phyloP scores from a whole-genome alignment of 164 flowering plant species.

The Kalanchoe fedtschenkoi region DNA sequence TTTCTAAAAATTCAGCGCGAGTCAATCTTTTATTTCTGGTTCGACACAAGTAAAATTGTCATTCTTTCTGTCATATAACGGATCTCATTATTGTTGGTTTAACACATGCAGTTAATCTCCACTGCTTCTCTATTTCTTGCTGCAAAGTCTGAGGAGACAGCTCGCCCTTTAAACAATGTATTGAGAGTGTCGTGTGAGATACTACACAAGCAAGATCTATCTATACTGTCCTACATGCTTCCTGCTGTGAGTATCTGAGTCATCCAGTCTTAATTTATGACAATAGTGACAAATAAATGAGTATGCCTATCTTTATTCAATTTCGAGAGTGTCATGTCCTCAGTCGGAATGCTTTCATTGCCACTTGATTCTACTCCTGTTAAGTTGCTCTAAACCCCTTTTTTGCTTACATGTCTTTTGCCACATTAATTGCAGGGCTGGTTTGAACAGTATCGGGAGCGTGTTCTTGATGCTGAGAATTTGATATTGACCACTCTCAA shows the following conservation, averaged over 20 bases:
- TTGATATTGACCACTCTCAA: constrained; percentile 79
- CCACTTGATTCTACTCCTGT: too few species aligned
- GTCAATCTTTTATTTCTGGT: neutral
- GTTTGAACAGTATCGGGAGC: constrained; percentile 88
- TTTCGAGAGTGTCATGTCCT: too few species aligned
- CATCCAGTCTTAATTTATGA: neutral
- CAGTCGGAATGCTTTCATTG: too few species aligned
- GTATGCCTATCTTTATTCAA: too few species aligned
- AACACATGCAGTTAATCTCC: constrained; percentile 65
- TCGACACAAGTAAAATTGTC: neutral
- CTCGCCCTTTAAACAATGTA: constrained; percentile 67
- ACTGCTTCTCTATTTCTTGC: constrained; percentile 90
- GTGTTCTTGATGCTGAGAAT: constrained; percentile 74
- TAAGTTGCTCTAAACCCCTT: too few species aligned
- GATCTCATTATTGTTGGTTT: neutral
- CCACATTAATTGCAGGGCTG: constrained; percentile 52
- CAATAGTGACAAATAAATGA: neutral
- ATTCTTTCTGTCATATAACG: neutral
- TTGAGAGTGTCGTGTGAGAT: constrained; percentile 66
- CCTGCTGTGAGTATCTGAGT: constrained; percentile 48
- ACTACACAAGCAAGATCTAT: constrained; percentile 56
- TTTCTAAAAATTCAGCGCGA: too few species aligned
- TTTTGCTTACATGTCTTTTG: neutral
- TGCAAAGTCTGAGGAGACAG: constrained; percentile 91
- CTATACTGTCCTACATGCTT: constrained; percentile 44